These are phyloP conservation scores for Castanopsis chinensis DNA, from an alignment of 306 rosid genomes.

Conservation along the genomic window DNA sequence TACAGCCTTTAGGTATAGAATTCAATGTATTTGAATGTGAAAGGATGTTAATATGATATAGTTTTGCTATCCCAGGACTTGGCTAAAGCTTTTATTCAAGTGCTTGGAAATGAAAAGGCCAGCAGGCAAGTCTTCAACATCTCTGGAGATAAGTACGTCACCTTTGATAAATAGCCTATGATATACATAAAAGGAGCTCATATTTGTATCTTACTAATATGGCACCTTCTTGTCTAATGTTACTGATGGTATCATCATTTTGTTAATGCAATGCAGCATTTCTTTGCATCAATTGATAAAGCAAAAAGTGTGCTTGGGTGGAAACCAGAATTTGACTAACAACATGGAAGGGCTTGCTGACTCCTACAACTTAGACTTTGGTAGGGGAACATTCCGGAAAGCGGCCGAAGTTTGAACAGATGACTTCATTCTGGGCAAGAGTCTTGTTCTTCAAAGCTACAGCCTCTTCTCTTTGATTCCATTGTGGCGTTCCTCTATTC, in stretches of 20 bases:
- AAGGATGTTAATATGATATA: constrained; percentile 11
- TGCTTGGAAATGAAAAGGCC: constrained; percentile 87
- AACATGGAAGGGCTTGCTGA: constrained; percentile 91
- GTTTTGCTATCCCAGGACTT: constrained; percentile 62
- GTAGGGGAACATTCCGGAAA: constrained; percentile 86
- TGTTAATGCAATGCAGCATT: no score
- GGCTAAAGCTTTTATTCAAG: constrained; percentile 74
- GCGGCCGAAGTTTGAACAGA: constrained; percentile 89
- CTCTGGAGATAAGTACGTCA: constrained; percentile 85
- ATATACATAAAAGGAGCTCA: neutral
- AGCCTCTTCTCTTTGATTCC: neutral
- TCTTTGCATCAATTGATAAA: no score
- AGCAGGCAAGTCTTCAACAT: constrained; percentile 92
- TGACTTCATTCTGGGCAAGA: constrained; percentile 90
- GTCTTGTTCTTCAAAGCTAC: constrained; percentile 57
- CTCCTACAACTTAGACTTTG: constrained; percentile 87
- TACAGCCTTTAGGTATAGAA: neutral
- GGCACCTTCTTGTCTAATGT: no score
- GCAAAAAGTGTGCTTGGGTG: constrained; percentile 80
- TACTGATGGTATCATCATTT: no score
- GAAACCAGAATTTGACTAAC: constrained; percentile 68
- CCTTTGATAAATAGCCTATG: constrained; percentile 49
- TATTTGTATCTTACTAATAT: neutral
- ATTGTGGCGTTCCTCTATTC: constrained; percentile 12
- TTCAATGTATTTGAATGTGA: neutral